Percentiles rank a stretch among this genome's conserved stretches.
Evolutionary conservation across 768 basidiomycete species (phyloP).

Genomic region (Asterophora lycoperdoides): DNA sequence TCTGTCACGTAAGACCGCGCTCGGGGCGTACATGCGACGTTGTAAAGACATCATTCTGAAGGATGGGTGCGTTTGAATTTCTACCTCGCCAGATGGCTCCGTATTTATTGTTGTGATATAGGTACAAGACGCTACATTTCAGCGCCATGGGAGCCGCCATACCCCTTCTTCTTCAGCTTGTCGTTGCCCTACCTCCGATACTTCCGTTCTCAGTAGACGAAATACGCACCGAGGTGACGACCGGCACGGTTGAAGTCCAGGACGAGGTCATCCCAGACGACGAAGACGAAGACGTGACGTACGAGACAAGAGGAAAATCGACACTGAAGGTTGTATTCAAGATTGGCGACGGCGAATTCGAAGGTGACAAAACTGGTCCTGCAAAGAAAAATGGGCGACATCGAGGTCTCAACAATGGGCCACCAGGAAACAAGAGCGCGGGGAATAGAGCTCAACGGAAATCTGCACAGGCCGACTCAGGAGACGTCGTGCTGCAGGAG

Average conservation of each 20-base stretch:
- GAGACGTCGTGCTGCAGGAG: constrained; percentile 35
- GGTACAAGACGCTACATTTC: constrained; percentile 70
- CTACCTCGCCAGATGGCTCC: not conserved
- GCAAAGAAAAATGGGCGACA: constrained; percentile 17
- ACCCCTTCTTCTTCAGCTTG: constrained; percentile 68
- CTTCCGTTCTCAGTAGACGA: constrained; percentile 65
- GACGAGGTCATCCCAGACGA: constrained; percentile 79
- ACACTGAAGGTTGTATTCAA: constrained; percentile 56
- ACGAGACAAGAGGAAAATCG: constrained; percentile 69
- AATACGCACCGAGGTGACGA: constrained; percentile 56
- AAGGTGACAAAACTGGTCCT: constrained; percentile 30
- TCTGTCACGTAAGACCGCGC: constrained; percentile 67
- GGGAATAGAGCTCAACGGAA: constrained; percentile 6
- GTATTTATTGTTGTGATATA: constrained; percentile 21
- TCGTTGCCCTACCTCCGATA: constrained; percentile 65
- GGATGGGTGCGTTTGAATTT: constrained; percentile 51
- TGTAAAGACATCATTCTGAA: constrained; percentile 71
- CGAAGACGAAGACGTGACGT: constrained; percentile 63
- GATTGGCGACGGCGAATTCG: constrained; percentile 59
- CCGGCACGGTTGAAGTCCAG: constrained; percentile 67
- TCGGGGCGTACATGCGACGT: constrained; percentile 70
- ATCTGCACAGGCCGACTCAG: constrained; percentile 10
- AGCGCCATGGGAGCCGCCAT: constrained; percentile 90
- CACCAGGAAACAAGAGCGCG: constrained; percentile 1
- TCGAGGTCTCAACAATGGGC: constrained; percentile 4